Evolutionary conservation across 1,284 basidiomycete species (phyloP).

Genomic region (Calocybe gambosa): DNA sequence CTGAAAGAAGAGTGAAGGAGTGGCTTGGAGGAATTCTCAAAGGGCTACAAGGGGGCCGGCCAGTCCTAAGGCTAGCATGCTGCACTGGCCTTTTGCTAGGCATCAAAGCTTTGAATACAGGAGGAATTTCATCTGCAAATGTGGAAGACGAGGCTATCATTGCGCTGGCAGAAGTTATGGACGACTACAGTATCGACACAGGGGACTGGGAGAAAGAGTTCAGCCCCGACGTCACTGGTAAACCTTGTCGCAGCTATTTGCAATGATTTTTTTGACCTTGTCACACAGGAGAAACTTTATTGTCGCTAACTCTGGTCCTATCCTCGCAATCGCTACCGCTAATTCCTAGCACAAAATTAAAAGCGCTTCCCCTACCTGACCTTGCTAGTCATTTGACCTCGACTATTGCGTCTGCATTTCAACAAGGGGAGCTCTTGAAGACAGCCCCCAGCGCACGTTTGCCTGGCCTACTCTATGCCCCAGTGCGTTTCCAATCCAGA

Average conservation of each 20-base stretch:
- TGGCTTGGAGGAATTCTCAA: slow-evolving; percentile 56
- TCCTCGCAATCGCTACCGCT: slow-evolving; percentile 52
- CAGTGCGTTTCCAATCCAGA: slow-evolving; percentile 21
- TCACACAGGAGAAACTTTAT: slow-evolving; percentile 17
- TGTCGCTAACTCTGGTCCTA: slow-evolving; percentile 40
- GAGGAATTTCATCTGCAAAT: slow-evolving; percentile 25
- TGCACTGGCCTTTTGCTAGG: slow-evolving; percentile 60
- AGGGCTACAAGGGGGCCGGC: slow-evolving; percentile 58
- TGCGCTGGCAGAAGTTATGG: slow-evolving; percentile 65
- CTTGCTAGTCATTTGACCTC: slow-evolving; percentile 41
- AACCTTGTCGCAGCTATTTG: slow-evolving; percentile 13
- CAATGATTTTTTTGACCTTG: background rate
- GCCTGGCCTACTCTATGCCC: slow-evolving; percentile 27
- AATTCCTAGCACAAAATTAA: slow-evolving; percentile 43
- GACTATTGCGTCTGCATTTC: slow-evolving; percentile 46
- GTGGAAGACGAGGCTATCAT: slow-evolving; percentile 63
- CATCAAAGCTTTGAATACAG: slow-evolving; percentile 43
- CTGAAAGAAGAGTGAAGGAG: slow-evolving; percentile 33
- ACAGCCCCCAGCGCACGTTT: slow-evolving; percentile 28
- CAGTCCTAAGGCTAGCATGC: slow-evolving; percentile 52
- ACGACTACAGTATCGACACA: slow-evolving; percentile 30
- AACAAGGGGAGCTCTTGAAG: slow-evolving; percentile 43
- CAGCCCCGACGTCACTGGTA: slow-evolving; percentile 37
- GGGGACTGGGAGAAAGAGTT: slow-evolving; percentile 66
- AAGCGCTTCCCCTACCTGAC: slow-evolving; percentile 49